These are phyloP conservation scores for Clavispora santaluciae DNA, from an alignment of 805 yeast species.

Conservation along the genomic window DNA sequence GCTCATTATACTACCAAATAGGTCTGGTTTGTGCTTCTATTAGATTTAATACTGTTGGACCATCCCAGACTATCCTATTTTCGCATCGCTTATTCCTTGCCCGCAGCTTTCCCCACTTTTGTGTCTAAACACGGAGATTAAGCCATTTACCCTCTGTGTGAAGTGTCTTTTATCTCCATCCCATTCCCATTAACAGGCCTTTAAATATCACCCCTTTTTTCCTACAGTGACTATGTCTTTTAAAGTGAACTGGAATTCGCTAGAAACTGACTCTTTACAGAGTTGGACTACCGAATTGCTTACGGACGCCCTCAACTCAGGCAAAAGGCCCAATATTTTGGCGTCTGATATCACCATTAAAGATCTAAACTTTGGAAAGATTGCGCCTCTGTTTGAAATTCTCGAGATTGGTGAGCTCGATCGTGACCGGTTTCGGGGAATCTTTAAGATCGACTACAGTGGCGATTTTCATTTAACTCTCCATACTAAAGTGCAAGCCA, in stretches of 20 bases:
- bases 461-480: slow-evolving; percentile 76
- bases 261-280: slow-evolving; percentile 60
- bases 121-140: neutral
- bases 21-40: no score
- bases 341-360: slow-evolving; percentile 65
- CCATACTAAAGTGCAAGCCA: slow-evolving; percentile 79
- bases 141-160: neutral
- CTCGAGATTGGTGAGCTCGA: slow-evolving; percentile 80
- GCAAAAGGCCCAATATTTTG: slow-evolving; percentile 63
- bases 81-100: neutral
- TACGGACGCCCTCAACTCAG: slow-evolving; percentile 69
- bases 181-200: neutral
- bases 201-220: neutral
- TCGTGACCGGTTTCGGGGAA: slow-evolving; percentile 71
- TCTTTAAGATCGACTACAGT: slow-evolving; percentile 67
- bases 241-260: slow-evolving; percentile 70
- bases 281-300: slow-evolving; percentile 60
- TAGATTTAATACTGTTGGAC: no score
- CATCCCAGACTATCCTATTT: no score
- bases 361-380: slow-evolving; percentile 67
- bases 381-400: slow-evolving; percentile 72
- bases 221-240: slow-evolving; percentile 57
- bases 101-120: neutral
- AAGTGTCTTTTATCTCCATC: neutral
- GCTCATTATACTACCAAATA: no score